Evolutionary conservation across 768 basidiomycete genomes (phyloP).

Genomic region (Tubosaeta sp.): DNA sequence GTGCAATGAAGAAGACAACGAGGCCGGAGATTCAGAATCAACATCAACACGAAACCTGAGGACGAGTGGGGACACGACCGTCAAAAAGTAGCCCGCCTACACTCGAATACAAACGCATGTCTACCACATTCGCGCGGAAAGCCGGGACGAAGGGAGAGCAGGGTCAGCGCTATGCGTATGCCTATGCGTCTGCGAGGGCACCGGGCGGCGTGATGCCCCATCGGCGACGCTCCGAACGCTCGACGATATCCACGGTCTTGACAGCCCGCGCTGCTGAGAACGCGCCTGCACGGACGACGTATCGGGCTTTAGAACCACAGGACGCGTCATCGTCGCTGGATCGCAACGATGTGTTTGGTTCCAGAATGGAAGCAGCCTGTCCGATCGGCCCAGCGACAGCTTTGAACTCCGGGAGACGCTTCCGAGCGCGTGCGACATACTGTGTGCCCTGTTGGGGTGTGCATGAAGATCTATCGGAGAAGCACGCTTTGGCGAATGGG

Average conservation of each 20-base stretch:
- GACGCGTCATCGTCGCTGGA: slow-evolving; percentile 3
- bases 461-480: slow-evolving; percentile 23
- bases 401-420: neutral
- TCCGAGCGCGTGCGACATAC: slow-evolving; percentile 9
- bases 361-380: slow-evolving; percentile 17
- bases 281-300: slow-evolving; percentile 1
- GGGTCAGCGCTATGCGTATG: slow-evolving; percentile 1
- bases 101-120: neutral
- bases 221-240: neutral
- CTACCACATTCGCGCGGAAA: slow-evolving; percentile 6
- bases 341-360: neutral
- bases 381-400: slow-evolving; percentile 6
- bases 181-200: slow-evolving; percentile 4
- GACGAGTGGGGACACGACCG: neutral
- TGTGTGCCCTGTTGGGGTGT: slow-evolving; percentile 9
- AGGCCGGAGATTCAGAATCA: neutral
- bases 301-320: neutral
- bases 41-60: too few relatives aligned
- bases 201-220: slow-evolving; percentile 3
- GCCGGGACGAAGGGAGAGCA: neutral
- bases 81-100: neutral
- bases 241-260: neutral
- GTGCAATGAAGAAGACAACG: neutral
- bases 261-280: neutral
- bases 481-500: slow-evolving; percentile 2